Percentiles rank a stretch among this genome's conserved stretches.
phyloP scores from a whole-genome alignment of 805 yeast species.

The Lipomyces japonicus region DNA sequence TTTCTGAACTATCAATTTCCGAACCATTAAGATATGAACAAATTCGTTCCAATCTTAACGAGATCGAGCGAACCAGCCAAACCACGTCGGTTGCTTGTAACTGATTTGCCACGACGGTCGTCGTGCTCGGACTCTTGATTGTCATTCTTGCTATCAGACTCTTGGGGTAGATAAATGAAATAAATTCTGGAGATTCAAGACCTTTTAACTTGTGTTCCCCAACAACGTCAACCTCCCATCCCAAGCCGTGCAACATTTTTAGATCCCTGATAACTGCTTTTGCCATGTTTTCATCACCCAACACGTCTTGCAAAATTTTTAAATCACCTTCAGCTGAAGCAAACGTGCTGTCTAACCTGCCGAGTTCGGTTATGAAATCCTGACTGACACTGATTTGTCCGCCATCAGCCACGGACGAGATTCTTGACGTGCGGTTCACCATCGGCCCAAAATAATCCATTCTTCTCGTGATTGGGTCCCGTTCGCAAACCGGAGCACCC shows the following conservation, averaged over 20 bases:
- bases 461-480: conserved; percentile 89
- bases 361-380: conserved; percentile 73
- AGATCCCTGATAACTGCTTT: conserved; percentile 64
- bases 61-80: conserved; percentile 8
- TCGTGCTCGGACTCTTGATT: conserved; percentile 10
- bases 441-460: conserved; percentile 99
- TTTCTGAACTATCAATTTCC: conserved; percentile 12
- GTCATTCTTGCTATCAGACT: conserved; percentile 59
- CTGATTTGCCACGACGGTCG: not conserved
- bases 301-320: conserved; percentile 1
- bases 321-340: conserved; percentile 37
- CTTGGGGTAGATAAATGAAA: conserved; percentile 74
- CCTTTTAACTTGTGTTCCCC: conserved; percentile 94
- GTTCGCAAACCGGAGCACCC: conserved; percentile 96
- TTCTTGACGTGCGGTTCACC: conserved; percentile 93
- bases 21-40: conserved; percentile 20
- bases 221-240: conserved; percentile 60
- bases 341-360: conserved; percentile 51
- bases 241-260: conserved; percentile 59
- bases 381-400: conserved; percentile 91
- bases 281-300: conserved; percentile 43
- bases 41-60: conserved; percentile 22
- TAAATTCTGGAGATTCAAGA: conserved; percentile 83
- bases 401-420: conserved; percentile 93
- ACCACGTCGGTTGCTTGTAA: not conserved